Evolutionary conservation across 768 basidiomycete genomes (phyloP).

Genomic region (Termitomyces sp.): DNA sequence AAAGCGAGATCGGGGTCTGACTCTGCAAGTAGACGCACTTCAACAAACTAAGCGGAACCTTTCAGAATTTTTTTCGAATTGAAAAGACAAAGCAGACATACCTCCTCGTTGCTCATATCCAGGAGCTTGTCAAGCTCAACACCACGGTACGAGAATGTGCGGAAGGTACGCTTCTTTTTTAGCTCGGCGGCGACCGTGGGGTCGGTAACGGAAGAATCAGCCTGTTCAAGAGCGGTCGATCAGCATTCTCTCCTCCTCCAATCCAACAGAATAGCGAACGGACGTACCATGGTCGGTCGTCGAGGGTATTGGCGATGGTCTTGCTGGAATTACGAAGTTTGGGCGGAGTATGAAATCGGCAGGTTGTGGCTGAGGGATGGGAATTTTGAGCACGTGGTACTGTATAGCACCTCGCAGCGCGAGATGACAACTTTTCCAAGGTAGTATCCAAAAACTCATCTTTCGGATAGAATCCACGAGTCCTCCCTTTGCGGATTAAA

Average conservation of each 20-base stretch:
- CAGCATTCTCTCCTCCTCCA: slow-evolving; percentile 1
- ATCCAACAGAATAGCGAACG: neutral
- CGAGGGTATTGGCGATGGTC: slow-evolving; percentile 38
- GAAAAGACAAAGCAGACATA: slow-evolving; percentile 36
- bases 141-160: slow-evolving; percentile 98
- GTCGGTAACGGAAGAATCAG: slow-evolving; percentile 84
- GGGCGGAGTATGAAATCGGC: slow-evolving; percentile 27
- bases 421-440: slow-evolving; percentile 20
- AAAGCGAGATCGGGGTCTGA: neutral
- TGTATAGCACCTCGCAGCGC: slow-evolving; percentile 51
- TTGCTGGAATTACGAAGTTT: slow-evolving; percentile 14
- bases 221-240: slow-evolving; percentile 37
- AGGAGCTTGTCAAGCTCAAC: slow-evolving; percentile 97
- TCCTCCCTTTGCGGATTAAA: slow-evolving; percentile 93
- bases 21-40: slow-evolving; percentile 44
- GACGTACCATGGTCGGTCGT: slow-evolving; percentile 37
- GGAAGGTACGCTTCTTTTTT: slow-evolving; percentile 99
- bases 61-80: neutral
- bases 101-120: slow-evolving; percentile 94
- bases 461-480: slow-evolving; percentile 89
- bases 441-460: slow-evolving; percentile 26
- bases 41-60: slow-evolving; percentile 57
- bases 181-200: slow-evolving; percentile 92
- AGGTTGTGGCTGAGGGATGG: slow-evolving; percentile 38
- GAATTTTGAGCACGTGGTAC: slow-evolving; percentile 43